Base-by-base conservation (phyloP, 2,329 filamentous ascomycete species). In the Trichoderma lentiforme region DNA sequence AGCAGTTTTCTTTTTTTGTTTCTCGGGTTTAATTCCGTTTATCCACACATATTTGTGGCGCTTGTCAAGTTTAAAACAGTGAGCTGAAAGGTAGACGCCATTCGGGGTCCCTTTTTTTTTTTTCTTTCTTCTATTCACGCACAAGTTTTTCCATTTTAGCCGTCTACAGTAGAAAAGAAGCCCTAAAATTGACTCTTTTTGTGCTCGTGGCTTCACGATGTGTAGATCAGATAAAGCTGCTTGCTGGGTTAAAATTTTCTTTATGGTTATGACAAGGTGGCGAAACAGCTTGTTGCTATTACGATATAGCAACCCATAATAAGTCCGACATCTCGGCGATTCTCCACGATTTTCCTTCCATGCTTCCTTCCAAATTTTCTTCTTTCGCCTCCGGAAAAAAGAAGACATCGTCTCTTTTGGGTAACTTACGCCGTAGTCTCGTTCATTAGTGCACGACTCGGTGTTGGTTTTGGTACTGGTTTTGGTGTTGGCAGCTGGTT, bases 21-120 rank as follows among this genome's bases (percentile, higher is more conserved):
- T 24, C 8, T 34, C 47, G 24, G 39, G 39, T 15, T 51, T 21
- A 32, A 53, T 24, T 34, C 63, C 43, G 24, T 30, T 39, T 43
- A 43, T 21, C 64, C 32, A 67, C 39, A 43, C 15, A 43, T 32
- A 21, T 8, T 15, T 12, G 67, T 70, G 67, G 67, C 67, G 67
- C 57, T 53, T 70, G 67, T 70, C 67, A 70, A 62, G 28, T 62
- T 11, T 6, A 61, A 70, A 65, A 53, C 26, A 36, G 57, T 61
- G 26, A 62, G n/a, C 36, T 53, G 8, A 26, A 62, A 70, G 66
- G 57, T 53, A 26, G 24, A 70, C 66, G 66, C 66, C 66, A 70
- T 61, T 18, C 15, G 18, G 36, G 30, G 47, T 14, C 21, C 47
- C 21, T 24, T 53, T 24, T 53, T 51, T 24, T 3, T 14, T 12